phyloP scores from a whole-genome alignment of 345 rosid species.

The Citrus inodora region DNA sequence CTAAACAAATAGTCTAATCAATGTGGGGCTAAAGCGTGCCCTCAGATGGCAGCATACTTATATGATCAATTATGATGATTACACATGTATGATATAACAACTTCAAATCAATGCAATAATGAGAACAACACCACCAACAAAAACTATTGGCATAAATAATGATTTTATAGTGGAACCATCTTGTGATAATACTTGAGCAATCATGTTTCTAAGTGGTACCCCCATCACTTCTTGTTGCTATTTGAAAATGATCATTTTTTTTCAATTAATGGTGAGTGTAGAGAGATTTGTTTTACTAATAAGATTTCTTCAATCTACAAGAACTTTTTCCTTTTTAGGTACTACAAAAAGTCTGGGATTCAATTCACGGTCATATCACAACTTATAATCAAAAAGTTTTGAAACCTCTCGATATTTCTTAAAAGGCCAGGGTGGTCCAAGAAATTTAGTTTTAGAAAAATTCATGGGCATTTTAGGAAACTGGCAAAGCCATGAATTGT shows the following conservation, averaged over 20 bases:
- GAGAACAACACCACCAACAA: neutral
- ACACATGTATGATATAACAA: neutral
- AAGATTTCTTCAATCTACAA: no score
- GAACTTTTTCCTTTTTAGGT: neutral
- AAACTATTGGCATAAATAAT: neutral
- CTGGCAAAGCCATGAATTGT: neutral
- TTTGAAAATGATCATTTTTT: constrained; percentile 5
- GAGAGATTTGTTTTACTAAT: neutral
- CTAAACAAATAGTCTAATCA: constrained; percentile 15
- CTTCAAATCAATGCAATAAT: neutral
- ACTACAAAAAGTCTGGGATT: neutral
- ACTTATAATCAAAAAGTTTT: neutral
- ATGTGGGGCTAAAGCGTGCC: constrained; percentile 16
- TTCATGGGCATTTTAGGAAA: constrained; percentile 36
- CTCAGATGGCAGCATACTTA: constrained; percentile 10
- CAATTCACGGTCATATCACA: neutral
- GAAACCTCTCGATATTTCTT: neutral
- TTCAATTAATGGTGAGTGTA: no score
- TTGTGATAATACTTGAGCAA: neutral
- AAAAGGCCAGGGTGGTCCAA: neutral
- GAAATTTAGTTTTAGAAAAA: neutral
- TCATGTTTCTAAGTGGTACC: constrained; percentile 19
- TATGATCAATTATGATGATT: constrained; percentile 17
- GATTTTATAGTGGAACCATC: neutral
- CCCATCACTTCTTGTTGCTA: neutral